phyloP scores from a whole-genome alignment of 2,329 filamentous ascomycete species.

The Cadophora gregata region DNA sequence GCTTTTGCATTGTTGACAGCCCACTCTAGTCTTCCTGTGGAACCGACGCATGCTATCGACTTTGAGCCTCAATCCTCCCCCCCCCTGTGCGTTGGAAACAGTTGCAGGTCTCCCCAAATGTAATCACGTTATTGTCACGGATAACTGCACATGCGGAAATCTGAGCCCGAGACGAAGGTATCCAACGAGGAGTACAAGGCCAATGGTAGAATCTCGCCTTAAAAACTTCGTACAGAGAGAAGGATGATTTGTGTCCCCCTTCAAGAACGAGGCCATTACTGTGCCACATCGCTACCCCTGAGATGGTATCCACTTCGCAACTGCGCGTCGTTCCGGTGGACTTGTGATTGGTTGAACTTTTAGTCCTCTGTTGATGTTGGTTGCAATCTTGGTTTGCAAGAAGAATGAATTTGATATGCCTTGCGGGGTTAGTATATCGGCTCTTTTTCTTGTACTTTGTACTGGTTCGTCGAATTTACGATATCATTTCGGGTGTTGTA shows the following conservation, averaged over 20 bases:
- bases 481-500: too few species aligned
- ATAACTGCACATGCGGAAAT: neutral
- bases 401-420: too few species aligned
- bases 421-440: too few species aligned
- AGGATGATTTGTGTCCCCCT: constrained; percentile 1
- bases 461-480: too few species aligned
- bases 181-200: neutral
- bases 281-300: neutral
- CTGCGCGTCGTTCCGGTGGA: neutral
- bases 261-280: too few species aligned
- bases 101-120: too few species aligned
- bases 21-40: constrained; percentile 26
- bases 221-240: neutral
- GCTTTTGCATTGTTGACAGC: constrained; percentile 28
- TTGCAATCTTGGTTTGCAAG: neutral
- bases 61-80: neutral
- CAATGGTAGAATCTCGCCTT: neutral
- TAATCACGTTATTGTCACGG: too few species aligned
- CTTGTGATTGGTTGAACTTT: neutral
- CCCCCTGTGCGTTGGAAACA: too few species aligned
- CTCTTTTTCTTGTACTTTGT: too few species aligned
- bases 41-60: constrained; percentile 15
- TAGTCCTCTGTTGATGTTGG: neutral
- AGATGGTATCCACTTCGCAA: neutral
- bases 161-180: neutral